Evolutionary conservation across 2,329 filamentous ascomycete species (phyloP).

Genomic region (Daldinia eschscholtzii): DNA sequence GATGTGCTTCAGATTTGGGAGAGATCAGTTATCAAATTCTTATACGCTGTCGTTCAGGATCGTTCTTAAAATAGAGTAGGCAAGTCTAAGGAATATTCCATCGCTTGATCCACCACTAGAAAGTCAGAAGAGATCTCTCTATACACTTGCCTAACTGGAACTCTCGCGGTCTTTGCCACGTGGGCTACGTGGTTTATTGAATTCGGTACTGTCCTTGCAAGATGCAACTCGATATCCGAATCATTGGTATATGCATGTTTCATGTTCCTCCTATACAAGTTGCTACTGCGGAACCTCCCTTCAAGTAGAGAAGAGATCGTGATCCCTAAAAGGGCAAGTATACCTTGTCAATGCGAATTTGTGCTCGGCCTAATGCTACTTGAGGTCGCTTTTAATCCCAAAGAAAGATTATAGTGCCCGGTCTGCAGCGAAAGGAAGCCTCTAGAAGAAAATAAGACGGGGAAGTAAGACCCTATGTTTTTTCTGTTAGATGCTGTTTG

Average conservation of each 20-base stretch:
- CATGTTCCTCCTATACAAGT: constrained; percentile 3
- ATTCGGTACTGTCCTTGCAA: constrained; percentile 30
- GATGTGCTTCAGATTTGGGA: not conserved
- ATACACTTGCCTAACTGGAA: constrained; percentile 30
- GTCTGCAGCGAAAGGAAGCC: not conserved
- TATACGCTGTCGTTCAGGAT: constrained; percentile 6
- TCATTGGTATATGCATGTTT: constrained; percentile 19
- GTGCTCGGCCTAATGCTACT: not conserved
- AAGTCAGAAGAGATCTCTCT: constrained; percentile 7
- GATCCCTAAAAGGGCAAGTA: not conserved
- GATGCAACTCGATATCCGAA: constrained; percentile 24
- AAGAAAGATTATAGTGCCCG: not conserved
- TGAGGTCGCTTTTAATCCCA: not conserved
- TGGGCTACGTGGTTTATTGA: constrained; percentile 32
- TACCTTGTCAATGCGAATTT: too few relatives aligned
- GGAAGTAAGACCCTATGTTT: not conserved
- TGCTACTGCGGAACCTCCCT: not conserved
- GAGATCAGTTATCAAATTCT: constrained; percentile 10
- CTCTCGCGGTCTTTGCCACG: constrained; percentile 29
- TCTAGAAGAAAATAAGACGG: not conserved
- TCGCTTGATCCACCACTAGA: constrained; percentile 28
- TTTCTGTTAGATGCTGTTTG: not conserved
- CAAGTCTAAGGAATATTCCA: constrained; percentile 22
- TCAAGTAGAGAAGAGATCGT: not conserved
- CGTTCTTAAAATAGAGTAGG: constrained; percentile 11